Evolutionary conservation across 768 basidiomycete species (phyloP), one percentile per base, ranked within the genome.

Genomic region (Hortiboletus campestris): DNA sequence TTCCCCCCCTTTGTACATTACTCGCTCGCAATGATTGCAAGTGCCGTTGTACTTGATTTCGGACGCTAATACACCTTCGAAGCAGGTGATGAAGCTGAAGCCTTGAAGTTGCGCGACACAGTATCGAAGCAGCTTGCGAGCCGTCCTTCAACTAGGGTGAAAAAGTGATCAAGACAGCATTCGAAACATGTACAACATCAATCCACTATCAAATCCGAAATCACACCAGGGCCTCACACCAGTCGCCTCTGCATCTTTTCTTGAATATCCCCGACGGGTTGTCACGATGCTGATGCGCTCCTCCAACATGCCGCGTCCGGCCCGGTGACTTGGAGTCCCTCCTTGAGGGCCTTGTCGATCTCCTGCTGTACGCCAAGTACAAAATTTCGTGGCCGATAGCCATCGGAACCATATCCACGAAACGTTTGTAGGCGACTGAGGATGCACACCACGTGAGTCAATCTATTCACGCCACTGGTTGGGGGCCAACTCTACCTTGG

Each of bases 311-410:
- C 80, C 75, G 76, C 83, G 14, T 83, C 76, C 0, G 71, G 57
- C 1, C 80, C 78, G 13, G 80, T 79, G 43, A 88, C 70, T 0
- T 79, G 78, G 6, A 90, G 77, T 0, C 79, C 80, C 0, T 67
- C 60, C 38, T 75, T 74, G 3, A 90, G 68, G 0, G 69, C 75
- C 16, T 65, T 68, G 10, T 84, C 72, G 3, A 88, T 63, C 0
- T 72, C 77, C 0, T 74, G 67, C 49, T 78, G 75, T 5, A 83
- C 56, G 0, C 84, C 86, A 5, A 77, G 77, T 1, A 76, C 64
- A 3, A 76, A 59, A n/a, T n/a, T 12, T 73, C 70, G 29, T 69
- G 48, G 54, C 81, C 78, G 51, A 80, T 72, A 1, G 74, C 70
- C 64, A 75, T 68, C 0, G 77, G 76, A 6, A 80, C 63, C 55